Evolutionary conservation across 2,329 filamentous ascomycete genomes (phyloP).

Genomic region (Lizonia empirigonia): DNA sequence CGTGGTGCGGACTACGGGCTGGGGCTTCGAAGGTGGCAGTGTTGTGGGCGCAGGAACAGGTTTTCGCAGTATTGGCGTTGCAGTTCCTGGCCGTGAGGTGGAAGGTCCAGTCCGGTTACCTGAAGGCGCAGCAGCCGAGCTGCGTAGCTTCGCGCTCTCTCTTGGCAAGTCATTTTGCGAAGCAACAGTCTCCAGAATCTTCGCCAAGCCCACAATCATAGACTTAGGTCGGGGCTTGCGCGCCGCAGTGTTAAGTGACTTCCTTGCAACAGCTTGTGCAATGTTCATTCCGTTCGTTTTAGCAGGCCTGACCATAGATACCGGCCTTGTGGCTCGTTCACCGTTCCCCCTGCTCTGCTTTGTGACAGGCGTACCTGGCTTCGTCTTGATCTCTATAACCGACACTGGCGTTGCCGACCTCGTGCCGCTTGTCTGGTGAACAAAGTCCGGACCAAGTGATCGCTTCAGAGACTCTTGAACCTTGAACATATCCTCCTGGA

Average conservation of each 20-base stretch:
- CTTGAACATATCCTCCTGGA: slow-evolving; percentile 18
- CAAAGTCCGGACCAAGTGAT: slow-evolving; percentile 11
- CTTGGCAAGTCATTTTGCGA: slow-evolving; percentile 8
- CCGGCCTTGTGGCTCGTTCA: not conserved
- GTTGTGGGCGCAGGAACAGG: not conserved
- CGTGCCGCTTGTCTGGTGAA: not conserved
- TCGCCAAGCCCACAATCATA: slow-evolving; percentile 12
- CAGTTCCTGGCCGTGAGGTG: slow-evolving; percentile 1
- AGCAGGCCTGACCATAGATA: not conserved
- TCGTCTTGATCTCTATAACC: not conserved
- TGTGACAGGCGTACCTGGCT: not conserved
- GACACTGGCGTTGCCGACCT: slow-evolving; percentile 4
- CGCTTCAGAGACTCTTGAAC: slow-evolving; percentile 12
- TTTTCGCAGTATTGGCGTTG: not conserved
- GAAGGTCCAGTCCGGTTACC: not conserved
- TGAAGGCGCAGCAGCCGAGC: not conserved
- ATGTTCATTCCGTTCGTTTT: not conserved
- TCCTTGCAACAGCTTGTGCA: not conserved
- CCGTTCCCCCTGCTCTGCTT: not conserved
- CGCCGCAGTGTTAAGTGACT: slow-evolving; percentile 1
- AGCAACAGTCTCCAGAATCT: slow-evolving; percentile 4
- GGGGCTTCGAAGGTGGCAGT: not conserved
- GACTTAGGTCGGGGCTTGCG: slow-evolving; percentile 14
- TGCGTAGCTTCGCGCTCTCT: slow-evolving; percentile 9
- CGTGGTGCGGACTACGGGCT: not conserved